Evolutionary conservation across 495 filamentous ascomycete genomes (phyloP), one percentile per base, ranked within the genome.

Genomic region (Aspergillus coremiiformis): DNA sequence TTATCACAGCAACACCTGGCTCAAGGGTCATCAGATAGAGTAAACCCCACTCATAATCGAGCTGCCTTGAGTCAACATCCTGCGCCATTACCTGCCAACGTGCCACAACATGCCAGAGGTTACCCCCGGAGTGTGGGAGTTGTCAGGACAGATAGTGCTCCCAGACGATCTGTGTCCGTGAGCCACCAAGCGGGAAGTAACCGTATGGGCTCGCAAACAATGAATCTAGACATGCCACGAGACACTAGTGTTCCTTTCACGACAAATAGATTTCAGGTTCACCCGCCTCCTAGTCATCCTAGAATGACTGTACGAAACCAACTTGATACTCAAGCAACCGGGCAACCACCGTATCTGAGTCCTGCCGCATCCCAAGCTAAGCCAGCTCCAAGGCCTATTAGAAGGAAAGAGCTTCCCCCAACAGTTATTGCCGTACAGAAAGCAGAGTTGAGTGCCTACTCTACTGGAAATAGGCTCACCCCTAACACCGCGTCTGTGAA

Each of bases 141-240:
- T 20, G 54, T 56, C 7, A 66, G 55, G 41, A 53, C 58, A 20
- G 66, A 59, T 20, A 65, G n/a, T 39, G 61, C 55, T 21, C 60
- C 66, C 12, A 61, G 58, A 48, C 56, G 63, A 33, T 56, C 67
- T n/a, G 63, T 66, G 15, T 63, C 67, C 24, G 53, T 70, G 44
- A 69, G 60, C 46, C 52, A 63, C 21, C 55, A 49, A 41, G 37
- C 54, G 3, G 57, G 37, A 20, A 39, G 37, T 5, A 39, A 46
- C 19, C 51, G 39, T 1, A 39, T 35, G 37, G 45, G 27, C 15
- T 59, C 59, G 15, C 58, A 51, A 21, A 47, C 59, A 26, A 33
- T 53, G 26, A 64, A 62, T 22, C 51, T 54, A 27, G 52, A 27
- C 4, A 55, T 47, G 3, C 26, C 48, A 42, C 54, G 30, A 9